Evolutionary conservation across 139 green algal species (phyloP).

Genomic region (Eudorina sp.): DNA sequence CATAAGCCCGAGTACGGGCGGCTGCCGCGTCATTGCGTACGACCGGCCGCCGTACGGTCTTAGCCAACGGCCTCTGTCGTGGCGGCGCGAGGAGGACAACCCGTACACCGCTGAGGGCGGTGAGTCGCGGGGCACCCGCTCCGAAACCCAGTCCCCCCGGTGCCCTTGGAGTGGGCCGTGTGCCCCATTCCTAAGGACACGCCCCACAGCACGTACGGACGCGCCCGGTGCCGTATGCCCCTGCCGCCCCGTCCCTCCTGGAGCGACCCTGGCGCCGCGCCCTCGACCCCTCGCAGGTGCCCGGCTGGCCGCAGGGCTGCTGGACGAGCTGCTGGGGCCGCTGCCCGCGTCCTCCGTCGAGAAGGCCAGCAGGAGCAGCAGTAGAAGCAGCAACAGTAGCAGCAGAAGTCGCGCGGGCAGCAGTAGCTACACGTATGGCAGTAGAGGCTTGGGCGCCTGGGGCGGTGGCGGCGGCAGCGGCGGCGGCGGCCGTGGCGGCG

Average conservation of each 20-base stretch:
- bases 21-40: constrained; percentile 72
- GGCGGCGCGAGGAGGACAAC: constrained; percentile 62
- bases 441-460: neutral
- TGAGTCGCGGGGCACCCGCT: too few relatives aligned
- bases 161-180: too few relatives aligned
- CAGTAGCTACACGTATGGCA: neutral
- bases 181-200: too few relatives aligned
- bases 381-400: neutral
- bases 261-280: too few relatives aligned
- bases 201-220: too few relatives aligned
- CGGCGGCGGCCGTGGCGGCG: constrained; percentile 55
- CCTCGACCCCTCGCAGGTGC: neutral
- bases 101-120: constrained; percentile 63
- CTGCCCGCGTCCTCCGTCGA: neutral
- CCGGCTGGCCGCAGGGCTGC: constrained; percentile 5
- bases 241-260: too few relatives aligned
- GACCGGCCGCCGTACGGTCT: constrained; percentile 82
- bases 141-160: too few relatives aligned
- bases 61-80: constrained; percentile 63
- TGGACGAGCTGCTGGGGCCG: neutral
- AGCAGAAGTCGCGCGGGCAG: neutral
- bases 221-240: too few relatives aligned
- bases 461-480: neutral
- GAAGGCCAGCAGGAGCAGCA: neutral
- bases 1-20: constrained; percentile 23